phyloP scores from a whole-genome alignment of 2,329 filamentous ascomycete genomes.

The Erysiphe neolycopersici region DNA sequence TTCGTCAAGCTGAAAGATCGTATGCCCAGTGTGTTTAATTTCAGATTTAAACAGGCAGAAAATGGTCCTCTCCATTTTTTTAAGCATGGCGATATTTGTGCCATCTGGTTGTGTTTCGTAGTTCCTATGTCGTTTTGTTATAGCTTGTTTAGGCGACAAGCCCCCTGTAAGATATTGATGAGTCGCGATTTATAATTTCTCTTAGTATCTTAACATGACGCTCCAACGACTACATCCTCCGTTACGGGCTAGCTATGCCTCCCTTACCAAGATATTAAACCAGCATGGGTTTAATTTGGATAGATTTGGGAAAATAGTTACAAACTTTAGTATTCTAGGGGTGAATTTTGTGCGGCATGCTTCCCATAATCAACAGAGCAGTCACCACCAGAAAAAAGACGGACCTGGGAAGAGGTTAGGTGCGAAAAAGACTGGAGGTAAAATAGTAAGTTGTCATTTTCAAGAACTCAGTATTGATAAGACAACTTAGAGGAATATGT shows the following conservation, averaged over 20 bases:
- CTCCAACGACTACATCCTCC: conserved; percentile 18
- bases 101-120: not conserved
- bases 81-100: not conserved
- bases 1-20: conserved; percentile 8
- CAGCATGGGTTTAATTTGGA: conserved; percentile 4
- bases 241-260: conserved; percentile 16
- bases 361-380: conserved; percentile 31
- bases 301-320: conserved; percentile 10
- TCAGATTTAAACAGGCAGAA: not conserved
- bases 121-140: not conserved
- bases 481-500: conserved; percentile 52
- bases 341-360: conserved; percentile 11
- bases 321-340: conserved; percentile 2
- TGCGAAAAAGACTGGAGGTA: conserved; percentile 77
- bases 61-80: not conserved
- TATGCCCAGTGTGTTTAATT: conserved; percentile 3
- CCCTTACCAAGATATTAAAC: conserved; percentile 6
- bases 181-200: no score
- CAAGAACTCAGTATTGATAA: not conserved
- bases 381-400: conserved; percentile 39
- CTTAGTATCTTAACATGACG: not conserved
- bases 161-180: not conserved
- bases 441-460: conserved; percentile 7
- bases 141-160: not conserved
- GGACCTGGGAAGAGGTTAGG: conserved; percentile 67